These are phyloP conservation scores for Murraya paniculata DNA, from an alignment of 345 rosid species.

Conservation along the genomic window DNA sequence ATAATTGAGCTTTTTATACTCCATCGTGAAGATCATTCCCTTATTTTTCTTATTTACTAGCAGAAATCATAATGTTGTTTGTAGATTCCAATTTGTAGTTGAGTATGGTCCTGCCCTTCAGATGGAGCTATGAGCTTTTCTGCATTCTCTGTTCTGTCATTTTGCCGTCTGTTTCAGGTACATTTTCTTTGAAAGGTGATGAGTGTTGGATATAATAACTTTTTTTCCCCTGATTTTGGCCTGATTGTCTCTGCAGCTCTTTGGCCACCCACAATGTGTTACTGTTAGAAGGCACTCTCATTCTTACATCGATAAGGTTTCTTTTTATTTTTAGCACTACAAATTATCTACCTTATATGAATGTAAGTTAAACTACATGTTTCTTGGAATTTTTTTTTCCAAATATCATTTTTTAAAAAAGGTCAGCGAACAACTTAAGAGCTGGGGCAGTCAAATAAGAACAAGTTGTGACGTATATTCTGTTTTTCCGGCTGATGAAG, in stretches of 20 bases:
- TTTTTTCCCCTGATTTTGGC: not conserved
- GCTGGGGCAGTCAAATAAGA: slow-evolving; percentile 63
- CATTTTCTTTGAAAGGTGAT: not conserved
- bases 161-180: slow-evolving; percentile 85
- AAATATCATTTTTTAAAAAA: not conserved
- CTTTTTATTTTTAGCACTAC: slow-evolving; percentile 15
- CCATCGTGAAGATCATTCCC: not conserved
- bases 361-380: not conserved
- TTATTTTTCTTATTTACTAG: not conserved
- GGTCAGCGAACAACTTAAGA: slow-evolving; percentile 64
- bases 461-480: slow-evolving; percentile 52
- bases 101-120: slow-evolving; percentile 77
- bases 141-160: slow-evolving; percentile 76
- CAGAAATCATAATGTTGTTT: not conserved
- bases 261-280: slow-evolving; percentile 89
- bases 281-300: slow-evolving; percentile 68
- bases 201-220: not conserved
- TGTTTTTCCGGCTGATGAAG: slow-evolving; percentile 40
- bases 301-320: slow-evolving; percentile 59
- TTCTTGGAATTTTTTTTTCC: not conserved
- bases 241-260: slow-evolving; percentile 37
- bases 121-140: slow-evolving; percentile 72
- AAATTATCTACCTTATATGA: not conserved
- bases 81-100: slow-evolving; percentile 79
- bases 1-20: not conserved